Evolutionary conservation across 2,329 filamentous ascomycete species (phyloP), one percentile per base, ranked within the genome.

Genomic region (Clarireedia sp.): DNA sequence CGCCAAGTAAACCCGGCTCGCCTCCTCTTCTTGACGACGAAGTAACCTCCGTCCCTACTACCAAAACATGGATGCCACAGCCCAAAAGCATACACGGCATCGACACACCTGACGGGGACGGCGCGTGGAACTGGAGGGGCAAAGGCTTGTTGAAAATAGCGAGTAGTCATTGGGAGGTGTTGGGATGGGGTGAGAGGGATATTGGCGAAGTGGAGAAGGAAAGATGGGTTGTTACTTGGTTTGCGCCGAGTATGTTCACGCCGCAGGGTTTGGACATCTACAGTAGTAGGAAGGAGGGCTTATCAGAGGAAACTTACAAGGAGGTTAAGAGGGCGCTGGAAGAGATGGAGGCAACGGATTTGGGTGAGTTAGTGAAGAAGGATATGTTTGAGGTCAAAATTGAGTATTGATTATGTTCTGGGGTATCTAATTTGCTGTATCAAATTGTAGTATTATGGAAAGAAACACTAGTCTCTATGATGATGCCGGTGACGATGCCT

Each of bases 181-280:
- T 95, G 17, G 89, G 86, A 3, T 91, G 82, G 76, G 89, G 89
- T 4, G 75, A 69, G 33, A 71, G 71, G 0, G 66, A 54, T 14
- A 74, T 66, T 19, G 17, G 71, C 71, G 0, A 64, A 46, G 14
- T 73, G 61, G 7, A 48, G 36, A 56, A 40, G 16, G 71, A 71
- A 69, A 77, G 78, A 63, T 95, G 88, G 87, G 82, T 81, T 1
- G 87, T 95, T 14, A 95, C 88, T 4, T 92, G 86, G 77, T 95
- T 95, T 70, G 84, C 85, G 60, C 85, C 87, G 66, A 95, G 88
- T 23, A 63, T 91, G 45, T 95, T 95, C 63, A 94, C 89, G 6
- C 86, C 86, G 60, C 87, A 89, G 55, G 90, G 90, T 0, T 66
- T 95, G 29, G 90, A 95, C 71, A 71, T 95, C 9, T 94, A 92